Evolutionary conservation across 179 eudicot species (phyloP).

Genomic region (Dionaea muscipula): DNA sequence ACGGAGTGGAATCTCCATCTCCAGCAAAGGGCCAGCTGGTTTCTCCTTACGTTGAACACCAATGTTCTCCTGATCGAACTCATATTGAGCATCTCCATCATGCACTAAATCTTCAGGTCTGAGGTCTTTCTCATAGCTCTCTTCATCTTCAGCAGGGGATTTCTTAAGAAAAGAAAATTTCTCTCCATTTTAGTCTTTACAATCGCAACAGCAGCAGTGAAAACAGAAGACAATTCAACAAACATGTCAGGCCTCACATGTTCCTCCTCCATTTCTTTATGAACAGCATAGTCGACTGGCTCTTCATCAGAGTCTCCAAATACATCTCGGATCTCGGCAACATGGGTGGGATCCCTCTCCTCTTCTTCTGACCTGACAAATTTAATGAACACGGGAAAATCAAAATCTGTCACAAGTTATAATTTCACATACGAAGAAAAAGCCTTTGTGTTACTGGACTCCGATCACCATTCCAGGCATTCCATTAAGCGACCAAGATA

Average conservation of each 20-base stretch:
- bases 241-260: slow-evolving; percentile 15
- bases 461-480: too few species aligned
- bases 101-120: slow-evolving; percentile 79
- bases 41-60: slow-evolving; percentile 62
- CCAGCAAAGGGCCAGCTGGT: slow-evolving; percentile 88
- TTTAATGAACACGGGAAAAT: background rate
- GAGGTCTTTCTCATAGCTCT: slow-evolving; percentile 51
- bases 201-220: slow-evolving; percentile 7
- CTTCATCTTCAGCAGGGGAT: slow-evolving; percentile 77
- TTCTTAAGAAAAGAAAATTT: slow-evolving; percentile 26
- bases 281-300: slow-evolving; percentile 56
- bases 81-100: slow-evolving; percentile 72
- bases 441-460: too few species aligned
- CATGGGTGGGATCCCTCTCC: slow-evolving; percentile 67
- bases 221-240: background rate
- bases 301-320: slow-evolving; percentile 99
- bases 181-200: slow-evolving; percentile 1
- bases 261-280: slow-evolving; percentile 54
- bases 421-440: too few species aligned
- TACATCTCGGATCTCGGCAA: slow-evolving; percentile 90
- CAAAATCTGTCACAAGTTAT: too few species aligned
- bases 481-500: too few species aligned
- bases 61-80: slow-evolving; percentile 53
- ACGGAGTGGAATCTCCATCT: slow-evolving; percentile 72
- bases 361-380: slow-evolving; percentile 46